Conservation (phyloP, 768 basidiomycete species). For the Tephrocybe sp. region DNA sequence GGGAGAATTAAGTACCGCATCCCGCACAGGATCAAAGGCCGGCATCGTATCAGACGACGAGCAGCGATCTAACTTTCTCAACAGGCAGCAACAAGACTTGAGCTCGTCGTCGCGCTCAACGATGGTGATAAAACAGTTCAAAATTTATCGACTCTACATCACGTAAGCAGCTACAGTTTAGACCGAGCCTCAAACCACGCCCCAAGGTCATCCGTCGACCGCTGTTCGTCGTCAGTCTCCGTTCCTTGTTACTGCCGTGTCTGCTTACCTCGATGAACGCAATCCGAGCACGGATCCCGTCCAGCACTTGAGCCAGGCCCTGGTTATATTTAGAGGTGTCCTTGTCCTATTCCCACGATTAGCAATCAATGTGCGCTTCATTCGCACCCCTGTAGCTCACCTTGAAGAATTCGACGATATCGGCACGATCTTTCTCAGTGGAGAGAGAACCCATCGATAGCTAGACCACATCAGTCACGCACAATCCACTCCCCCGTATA, state of each 20-base stretch:
- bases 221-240: conserved; percentile 30
- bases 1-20: conserved; percentile 81
- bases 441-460: conserved; percentile 39
- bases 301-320: conserved; percentile 63
- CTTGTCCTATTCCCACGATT: conserved; percentile 45
- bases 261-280: conserved; percentile 59
- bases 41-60: conserved; percentile 45
- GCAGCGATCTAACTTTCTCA: conserved; percentile 13
- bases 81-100: conserved; percentile 13
- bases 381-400: conserved; percentile 31
- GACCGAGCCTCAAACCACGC: conserved; percentile 44
- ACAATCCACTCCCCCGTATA: conserved; percentile 7
- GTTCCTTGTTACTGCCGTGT: neutral
- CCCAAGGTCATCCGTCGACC: conserved; percentile 54
- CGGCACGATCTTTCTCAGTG: conserved; percentile 63
- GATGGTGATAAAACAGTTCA: conserved; percentile 21
- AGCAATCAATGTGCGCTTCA: conserved; percentile 10
- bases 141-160: conserved; percentile 19
- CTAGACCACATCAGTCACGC: conserved; percentile 28
- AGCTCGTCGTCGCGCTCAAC: conserved; percentile 19
- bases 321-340: conserved; percentile 69
- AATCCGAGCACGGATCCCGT: conserved; percentile 58
- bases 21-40: conserved; percentile 83
- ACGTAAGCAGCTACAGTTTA: conserved; percentile 23
- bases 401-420: conserved; percentile 72